These are phyloP conservation scores for Secale cereale DNA, from an alignment of 176 grass and related monocot species.

Conservation along the genomic window DNA sequence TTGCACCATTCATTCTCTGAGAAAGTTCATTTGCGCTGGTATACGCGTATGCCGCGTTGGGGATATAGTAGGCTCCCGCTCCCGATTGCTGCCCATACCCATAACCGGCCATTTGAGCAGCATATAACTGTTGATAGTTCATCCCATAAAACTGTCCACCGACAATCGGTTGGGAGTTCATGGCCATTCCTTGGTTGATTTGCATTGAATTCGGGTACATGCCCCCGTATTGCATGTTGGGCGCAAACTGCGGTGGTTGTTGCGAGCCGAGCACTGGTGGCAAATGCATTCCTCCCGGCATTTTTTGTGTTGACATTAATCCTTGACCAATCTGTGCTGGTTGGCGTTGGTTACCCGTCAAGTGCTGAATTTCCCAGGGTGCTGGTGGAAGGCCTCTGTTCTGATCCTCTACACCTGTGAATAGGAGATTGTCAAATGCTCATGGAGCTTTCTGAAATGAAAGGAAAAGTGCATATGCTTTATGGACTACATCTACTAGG, in stretches of 20 bases:
- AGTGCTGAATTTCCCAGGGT: slow-evolving; percentile 54
- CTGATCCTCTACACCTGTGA: slow-evolving; percentile 45
- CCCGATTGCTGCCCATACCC: slow-evolving; percentile 44
- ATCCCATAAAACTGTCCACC: slow-evolving; percentile 38
- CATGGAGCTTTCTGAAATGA: neutral
- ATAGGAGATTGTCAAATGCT: slow-evolving; percentile 15
- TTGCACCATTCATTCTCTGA: slow-evolving; percentile 61
- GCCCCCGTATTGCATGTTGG: slow-evolving; percentile 1
- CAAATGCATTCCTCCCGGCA: slow-evolving; percentile 33
- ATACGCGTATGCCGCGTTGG: slow-evolving; percentile 42
- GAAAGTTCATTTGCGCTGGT: slow-evolving; percentile 63
- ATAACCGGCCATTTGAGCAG: slow-evolving; percentile 49
- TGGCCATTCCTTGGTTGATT: slow-evolving; percentile 36
- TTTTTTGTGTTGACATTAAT: slow-evolving; percentile 35
- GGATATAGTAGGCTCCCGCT: too few species aligned
- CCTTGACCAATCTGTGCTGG: slow-evolving; percentile 34
- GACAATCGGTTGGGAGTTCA: slow-evolving; percentile 37
- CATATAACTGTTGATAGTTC: slow-evolving; percentile 55
- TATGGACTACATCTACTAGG: neutral
- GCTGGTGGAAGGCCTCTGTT: slow-evolving; percentile 48
- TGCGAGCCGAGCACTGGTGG: slow-evolving; percentile 14
- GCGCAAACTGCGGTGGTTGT: slow-evolving; percentile 15
- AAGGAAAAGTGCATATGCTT: neutral
- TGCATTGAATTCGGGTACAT: slow-evolving; percentile 33
- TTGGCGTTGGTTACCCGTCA: slow-evolving; percentile 38